Base-by-base conservation (phyloP, 2,329 filamentous ascomycete species). In the Talaromyces pinophilus region DNA sequence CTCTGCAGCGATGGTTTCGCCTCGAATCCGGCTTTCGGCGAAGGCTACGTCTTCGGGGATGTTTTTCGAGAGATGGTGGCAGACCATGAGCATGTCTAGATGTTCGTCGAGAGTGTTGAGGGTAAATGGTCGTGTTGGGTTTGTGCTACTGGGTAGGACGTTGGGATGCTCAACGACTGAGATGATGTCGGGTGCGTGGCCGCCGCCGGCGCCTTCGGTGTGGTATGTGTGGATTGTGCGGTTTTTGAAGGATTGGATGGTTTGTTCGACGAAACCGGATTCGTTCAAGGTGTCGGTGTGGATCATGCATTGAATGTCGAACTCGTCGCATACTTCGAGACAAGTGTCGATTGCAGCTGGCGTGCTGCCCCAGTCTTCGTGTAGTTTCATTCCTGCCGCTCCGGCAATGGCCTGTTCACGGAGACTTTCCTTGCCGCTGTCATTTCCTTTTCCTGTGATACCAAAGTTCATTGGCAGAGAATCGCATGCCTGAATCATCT, bases 41-140 rank as follows among this genome's bases (percentile, higher is more conserved):
- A 98, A 98, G 1, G 93, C 93, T 15, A 98, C 90, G 76, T 98
- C 94, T 81, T 98, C 94, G 66, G 93, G 92, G 67, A 97, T 97
- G 79, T 97, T 89, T 78, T 92, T 92, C 62, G 89, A 93, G 10
- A 98, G 83, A 75, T 98, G 94, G 78, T 98, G 94, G 82, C 94
- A 98, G 44, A 97, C 92, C 94, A 97, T 97, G 57, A 97, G 83
- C 94, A 98, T 98, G 81, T 98, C 94, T 15, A 97, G 86, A 80
- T 98, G 94, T 79, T 98, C 94, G 75, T 97, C 94, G 0, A 98
- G 86, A 0, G 94, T 98, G 82, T 98, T 97, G 70, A 85, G 84
- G 1, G 94, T 98, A 79, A 89, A 97, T 0, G 94, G 94, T 1
- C 93, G 85, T 1, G 94, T 98, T 0, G 94, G 94, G 77, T 97